These are phyloP conservation scores for Tillandsia leiboldiana DNA, from an alignment of 176 grass and related monocot genomes.

Conservation along the genomic window DNA sequence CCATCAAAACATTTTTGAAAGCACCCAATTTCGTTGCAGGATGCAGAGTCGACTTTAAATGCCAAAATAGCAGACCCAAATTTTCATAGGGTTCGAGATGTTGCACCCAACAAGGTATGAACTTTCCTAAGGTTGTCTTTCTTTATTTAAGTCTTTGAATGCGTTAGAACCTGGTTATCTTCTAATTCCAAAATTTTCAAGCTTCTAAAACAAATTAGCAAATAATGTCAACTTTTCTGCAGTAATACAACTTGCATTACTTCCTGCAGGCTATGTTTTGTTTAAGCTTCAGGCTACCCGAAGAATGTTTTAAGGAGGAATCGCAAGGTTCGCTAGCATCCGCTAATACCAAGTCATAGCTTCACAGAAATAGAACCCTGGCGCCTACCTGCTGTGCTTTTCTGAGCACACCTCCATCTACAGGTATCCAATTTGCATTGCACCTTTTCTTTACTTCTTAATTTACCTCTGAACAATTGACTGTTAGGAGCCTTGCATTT, in stretches of 20 bases:
- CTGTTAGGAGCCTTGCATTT: neutral
- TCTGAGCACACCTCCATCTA: neutral
- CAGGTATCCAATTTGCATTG: neutral
- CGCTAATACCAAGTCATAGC: slow-evolving; percentile 14
- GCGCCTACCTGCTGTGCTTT: neutral
- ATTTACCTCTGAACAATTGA: neutral
- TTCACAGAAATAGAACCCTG: neutral
- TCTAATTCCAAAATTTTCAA: neutral
- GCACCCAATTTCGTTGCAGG: slow-evolving; percentile 27
- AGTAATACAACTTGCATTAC: slow-evolving; percentile 2
- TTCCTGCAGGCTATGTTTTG: slow-evolving; percentile 78
- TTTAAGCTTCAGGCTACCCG: slow-evolving; percentile 76
- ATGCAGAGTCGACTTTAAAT: slow-evolving; percentile 58
- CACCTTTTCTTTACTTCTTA: neutral
- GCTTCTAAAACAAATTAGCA: slow-evolving; percentile 1
- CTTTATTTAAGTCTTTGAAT: neutral
- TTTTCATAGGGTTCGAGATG: slow-evolving; percentile 82
- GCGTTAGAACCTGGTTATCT: neutral
- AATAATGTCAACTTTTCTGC: neutral
- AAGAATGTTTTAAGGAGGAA: slow-evolving; percentile 22
- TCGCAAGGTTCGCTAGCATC: neutral
- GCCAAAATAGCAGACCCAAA: slow-evolving; percentile 56
- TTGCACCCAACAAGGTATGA: slow-evolving; percentile 93
- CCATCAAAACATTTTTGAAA: neutral
- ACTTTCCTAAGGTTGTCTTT: neutral